Evolutionary conservation across 2,329 filamentous ascomycete species (phyloP).

Genomic region (Bipolaris victoriae): DNA sequence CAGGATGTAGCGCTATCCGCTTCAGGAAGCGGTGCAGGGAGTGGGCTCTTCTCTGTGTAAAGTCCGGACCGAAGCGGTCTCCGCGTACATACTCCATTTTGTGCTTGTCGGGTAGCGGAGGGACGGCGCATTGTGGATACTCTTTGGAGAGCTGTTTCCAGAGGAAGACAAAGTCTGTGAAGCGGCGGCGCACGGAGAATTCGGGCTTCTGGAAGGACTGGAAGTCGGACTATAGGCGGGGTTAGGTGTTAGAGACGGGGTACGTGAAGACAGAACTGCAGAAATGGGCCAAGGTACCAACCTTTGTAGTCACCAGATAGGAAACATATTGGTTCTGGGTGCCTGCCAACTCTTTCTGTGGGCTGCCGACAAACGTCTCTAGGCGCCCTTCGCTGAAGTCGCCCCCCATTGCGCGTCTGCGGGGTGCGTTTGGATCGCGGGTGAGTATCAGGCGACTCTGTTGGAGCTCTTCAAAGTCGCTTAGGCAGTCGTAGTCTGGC

Average conservation of each 20-base stretch:
- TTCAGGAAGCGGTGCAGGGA: conserved; percentile 90
- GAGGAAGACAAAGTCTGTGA: conserved; percentile 97
- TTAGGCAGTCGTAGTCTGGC: conserved; percentile 23
- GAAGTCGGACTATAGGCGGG: conserved; percentile 76
- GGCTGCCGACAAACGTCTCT: conserved; percentile 80
- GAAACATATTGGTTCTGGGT: conserved; percentile 97
- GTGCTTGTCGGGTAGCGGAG: conserved; percentile 95
- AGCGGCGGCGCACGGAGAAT: conserved; percentile 83
- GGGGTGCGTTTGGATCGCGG: conserved; percentile 15
- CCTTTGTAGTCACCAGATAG: conserved; percentile 89
- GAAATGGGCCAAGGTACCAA: conserved; percentile 49
- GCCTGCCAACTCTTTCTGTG: conserved; percentile 93
- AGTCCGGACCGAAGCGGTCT: conserved; percentile 92
- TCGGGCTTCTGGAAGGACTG: conserved; percentile 85
- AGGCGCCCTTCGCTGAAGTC: conserved; percentile 68
- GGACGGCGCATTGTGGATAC: conserved; percentile 89
- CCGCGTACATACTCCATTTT: conserved; percentile 98
- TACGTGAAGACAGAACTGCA: background rate
- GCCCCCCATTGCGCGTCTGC: conserved; percentile 38
- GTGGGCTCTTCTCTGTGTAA: conserved; percentile 85
- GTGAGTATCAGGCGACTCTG: conserved; percentile 8
- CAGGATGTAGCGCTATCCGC: conserved; percentile 84
- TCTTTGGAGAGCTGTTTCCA: conserved; percentile 88
- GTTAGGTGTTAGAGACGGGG: conserved; percentile 16
- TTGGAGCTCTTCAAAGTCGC: conserved; percentile 18